Evolutionary conservation across 148 eudicot species (phyloP), one percentile per base, ranked within the genome.

Genomic region (Cornus florida): DNA sequence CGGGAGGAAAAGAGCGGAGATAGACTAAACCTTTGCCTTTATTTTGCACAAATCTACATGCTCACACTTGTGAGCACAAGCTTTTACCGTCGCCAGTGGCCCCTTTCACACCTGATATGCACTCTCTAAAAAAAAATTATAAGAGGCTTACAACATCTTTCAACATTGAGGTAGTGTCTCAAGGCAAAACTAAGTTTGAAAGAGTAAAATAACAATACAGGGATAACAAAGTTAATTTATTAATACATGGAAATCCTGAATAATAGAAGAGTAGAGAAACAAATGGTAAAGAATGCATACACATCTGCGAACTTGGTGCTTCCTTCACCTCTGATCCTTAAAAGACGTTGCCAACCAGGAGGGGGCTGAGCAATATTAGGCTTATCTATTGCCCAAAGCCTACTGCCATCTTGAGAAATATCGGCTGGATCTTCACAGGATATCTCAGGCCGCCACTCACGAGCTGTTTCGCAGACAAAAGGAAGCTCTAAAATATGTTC

Each of bases 361-460:
- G 97, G 94, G 53, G 95, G 86, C 73, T 83, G 91, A 77, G 93
- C 88, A 80, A 93, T 93, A 73, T 76, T 90, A 73, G 97, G 97
- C 76, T 87, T 91, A 80, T 93, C 97, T 76, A 93, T 91, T 1
- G 94, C 97, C 95, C 97, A 91, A 24, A 91, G 81, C 73, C 93
- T 83, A 74, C 91, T 87, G 10, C 91, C 90, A 87, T 93, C 97
- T 75, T 88, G 97, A 56, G 76, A 67, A 62, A 93, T 79, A 84
- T 93, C 97, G 65, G 87, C 83, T 23, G 88, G 88, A 74, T 83
- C 92, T 68, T 91, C 90, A 76, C 97, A 93, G 7, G 86, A 80
- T 66, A 88, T 77, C 3, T 88, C 88, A 48, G 92, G 85, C 20
- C 89, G 84, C 97, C 97, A 93, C 74, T 88, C 94, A 53, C 83